Evolutionary conservation across 2,329 filamentous ascomycete species (phyloP).

Genomic region (Hymenoscyphus repandus): DNA sequence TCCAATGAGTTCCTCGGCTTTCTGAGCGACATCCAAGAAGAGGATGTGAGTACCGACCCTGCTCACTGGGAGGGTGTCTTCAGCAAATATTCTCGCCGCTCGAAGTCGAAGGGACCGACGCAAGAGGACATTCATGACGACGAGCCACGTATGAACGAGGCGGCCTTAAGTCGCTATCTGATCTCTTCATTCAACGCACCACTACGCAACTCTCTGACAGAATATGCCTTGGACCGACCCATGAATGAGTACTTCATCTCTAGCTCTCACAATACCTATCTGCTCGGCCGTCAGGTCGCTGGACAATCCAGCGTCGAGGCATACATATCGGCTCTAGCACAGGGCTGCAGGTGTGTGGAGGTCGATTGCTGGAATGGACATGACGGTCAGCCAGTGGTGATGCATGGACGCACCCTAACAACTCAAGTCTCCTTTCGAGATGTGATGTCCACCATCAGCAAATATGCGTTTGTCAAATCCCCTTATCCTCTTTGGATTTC

Average conservation of each 20-base stretch:
- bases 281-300: constrained; percentile 83
- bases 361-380: constrained; percentile 97
- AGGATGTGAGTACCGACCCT: constrained; percentile 65
- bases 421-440: constrained; percentile 85
- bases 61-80: constrained; percentile 69
- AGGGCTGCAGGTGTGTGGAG: constrained; percentile 91
- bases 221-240: constrained; percentile 69
- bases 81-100: constrained; percentile 59
- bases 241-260: constrained; percentile 98
- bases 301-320: constrained; percentile 91
- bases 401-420: constrained; percentile 85
- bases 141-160: constrained; percentile 63
- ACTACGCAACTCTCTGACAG: constrained; percentile 53
- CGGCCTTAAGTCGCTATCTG: constrained; percentile 73
- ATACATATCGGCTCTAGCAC: constrained; percentile 82
- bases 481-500: constrained; percentile 89
- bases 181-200: constrained; percentile 69
- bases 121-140: constrained; percentile 41
- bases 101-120: constrained; percentile 42
- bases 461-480: constrained; percentile 87
- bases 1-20: constrained; percentile 71
- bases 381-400: constrained; percentile 82
- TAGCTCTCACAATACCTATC: constrained; percentile 97
- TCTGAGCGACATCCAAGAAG: constrained; percentile 65
- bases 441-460: constrained; percentile 87